These are phyloP conservation scores for Pholiota molesta DNA, from an alignment of 768 basidiomycete genomes.

Conservation along the genomic window DNA sequence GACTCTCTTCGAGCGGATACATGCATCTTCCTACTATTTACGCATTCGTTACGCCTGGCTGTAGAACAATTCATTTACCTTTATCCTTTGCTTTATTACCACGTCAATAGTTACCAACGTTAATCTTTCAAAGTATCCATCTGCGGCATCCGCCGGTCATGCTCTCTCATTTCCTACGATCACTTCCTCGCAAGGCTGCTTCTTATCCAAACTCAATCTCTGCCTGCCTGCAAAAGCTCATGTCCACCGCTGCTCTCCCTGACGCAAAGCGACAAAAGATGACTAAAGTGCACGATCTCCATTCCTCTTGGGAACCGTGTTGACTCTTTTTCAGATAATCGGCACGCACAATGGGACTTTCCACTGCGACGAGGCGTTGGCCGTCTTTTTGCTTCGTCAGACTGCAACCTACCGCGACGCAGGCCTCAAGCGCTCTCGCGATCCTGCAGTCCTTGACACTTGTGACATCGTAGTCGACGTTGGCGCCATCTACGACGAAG, in stretches of 20 bases:
- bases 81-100: conserved; percentile 10
- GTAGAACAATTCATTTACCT: conserved; percentile 15
- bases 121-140: conserved; percentile 14
- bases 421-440: conserved; percentile 79
- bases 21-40: conserved; percentile 6
- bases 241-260: conserved; percentile 26
- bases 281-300: conserved; percentile 28
- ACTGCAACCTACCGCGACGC: conserved; percentile 77
- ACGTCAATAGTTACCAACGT: neutral
- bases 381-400: conserved; percentile 84
- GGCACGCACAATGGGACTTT: conserved; percentile 96
- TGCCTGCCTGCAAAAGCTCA: conserved; percentile 11
- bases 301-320: neutral
- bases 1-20: conserved; percentile 22
- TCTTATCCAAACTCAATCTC: conserved; percentile 8
- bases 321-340: conserved; percentile 57
- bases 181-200: conserved; percentile 3
- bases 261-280: conserved; percentile 45
- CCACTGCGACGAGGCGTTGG: conserved; percentile 96
- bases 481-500: conserved; percentile 87
- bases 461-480: conserved; percentile 98
- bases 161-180: conserved; percentile 20
- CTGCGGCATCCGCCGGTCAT: conserved; percentile 23
- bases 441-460: conserved; percentile 67
- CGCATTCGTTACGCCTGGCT: conserved; percentile 16